Evolutionary conservation across 148 eudicot genomes (phyloP).

Genomic region (Rhododendron simsii): DNA sequence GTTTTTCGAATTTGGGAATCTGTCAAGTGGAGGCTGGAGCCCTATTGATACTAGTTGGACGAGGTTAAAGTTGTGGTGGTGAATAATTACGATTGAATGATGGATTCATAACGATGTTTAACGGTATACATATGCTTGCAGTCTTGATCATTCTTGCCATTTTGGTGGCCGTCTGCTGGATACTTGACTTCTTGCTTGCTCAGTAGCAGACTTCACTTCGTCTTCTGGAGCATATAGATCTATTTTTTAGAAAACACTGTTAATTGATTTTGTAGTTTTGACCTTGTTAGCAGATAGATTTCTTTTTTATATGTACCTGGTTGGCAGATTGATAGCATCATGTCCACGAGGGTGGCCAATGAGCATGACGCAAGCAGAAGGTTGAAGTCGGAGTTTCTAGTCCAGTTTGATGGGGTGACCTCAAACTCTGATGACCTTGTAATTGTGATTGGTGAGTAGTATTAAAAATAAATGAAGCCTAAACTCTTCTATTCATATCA

Average conservation of each 20-base stretch:
- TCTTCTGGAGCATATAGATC: background rate
- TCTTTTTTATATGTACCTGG: background rate
- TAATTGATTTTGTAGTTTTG: background rate
- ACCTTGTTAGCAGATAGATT: conserved; percentile 21
- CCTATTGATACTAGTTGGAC: background rate
- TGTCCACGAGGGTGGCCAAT: conserved; percentile 81
- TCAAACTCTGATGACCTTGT: conserved; percentile 85
- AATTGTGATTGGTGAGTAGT: conserved; percentile 76
- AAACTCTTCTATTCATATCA: background rate
- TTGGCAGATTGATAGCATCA: conserved; percentile 84
- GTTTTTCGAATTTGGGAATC: background rate
- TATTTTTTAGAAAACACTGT: background rate
- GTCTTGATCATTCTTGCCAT: background rate
- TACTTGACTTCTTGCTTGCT: background rate
- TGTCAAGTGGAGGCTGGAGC: background rate
- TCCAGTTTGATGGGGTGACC: conserved; percentile 95
- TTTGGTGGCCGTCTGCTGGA: background rate
- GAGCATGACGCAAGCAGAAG: conserved; percentile 99
- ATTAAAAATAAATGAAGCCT: background rate
- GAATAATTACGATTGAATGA: background rate
- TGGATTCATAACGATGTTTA: background rate
- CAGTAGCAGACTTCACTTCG: background rate
- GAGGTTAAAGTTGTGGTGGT: background rate
- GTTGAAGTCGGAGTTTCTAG: conserved; percentile 89
- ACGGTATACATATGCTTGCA: background rate